phyloP scores from a whole-genome alignment of 805 yeast species.

The Trichomonascus vanleenenianus region DNA sequence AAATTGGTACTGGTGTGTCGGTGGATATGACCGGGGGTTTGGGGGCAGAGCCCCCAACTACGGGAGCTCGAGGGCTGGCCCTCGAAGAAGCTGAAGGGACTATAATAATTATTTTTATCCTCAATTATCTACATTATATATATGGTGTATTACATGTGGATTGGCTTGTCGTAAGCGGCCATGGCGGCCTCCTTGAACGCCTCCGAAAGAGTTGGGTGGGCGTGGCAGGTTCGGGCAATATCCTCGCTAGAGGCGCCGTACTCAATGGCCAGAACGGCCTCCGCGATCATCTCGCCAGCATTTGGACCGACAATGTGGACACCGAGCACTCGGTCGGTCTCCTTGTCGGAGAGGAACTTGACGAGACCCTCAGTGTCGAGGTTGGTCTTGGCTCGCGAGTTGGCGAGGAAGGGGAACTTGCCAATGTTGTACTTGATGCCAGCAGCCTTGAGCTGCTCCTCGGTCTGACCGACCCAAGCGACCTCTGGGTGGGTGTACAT shows the following conservation, averaged over 20 bases:
- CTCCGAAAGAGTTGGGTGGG: constrained; percentile 97
- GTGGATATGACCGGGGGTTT: too few relatives aligned
- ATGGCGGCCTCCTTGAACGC: constrained; percentile 97
- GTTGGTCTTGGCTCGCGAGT: constrained; percentile 99
- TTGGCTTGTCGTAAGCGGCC: constrained; percentile 85
- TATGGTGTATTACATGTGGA: constrained; percentile 53
- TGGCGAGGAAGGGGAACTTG: constrained; percentile 97
- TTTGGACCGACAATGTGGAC: constrained; percentile 96
- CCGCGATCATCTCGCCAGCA: constrained; percentile 99
- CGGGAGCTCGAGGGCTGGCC: too few relatives aligned
- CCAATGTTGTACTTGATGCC: constrained; percentile 91
- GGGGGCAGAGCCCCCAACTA: too few relatives aligned
- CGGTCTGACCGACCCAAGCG: constrained; percentile 98
- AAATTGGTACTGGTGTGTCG: too few relatives aligned
- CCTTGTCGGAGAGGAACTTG: constrained; percentile 91
- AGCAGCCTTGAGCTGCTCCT: constrained; percentile 86
- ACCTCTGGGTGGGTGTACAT: constrained; percentile 99
- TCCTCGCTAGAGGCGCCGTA: constrained; percentile 99
- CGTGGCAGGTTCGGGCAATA: constrained; percentile 94
- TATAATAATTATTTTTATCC: too few relatives aligned
- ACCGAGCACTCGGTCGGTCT: constrained; percentile 93
- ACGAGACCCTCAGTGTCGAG: constrained; percentile 96
- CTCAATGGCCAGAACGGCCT: constrained; percentile 94
- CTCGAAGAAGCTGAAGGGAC: too few relatives aligned
- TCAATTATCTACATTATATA: background rate